Conservation (phyloP, 176 grass and related monocot species). For the Oryza glumipatula region DNA sequence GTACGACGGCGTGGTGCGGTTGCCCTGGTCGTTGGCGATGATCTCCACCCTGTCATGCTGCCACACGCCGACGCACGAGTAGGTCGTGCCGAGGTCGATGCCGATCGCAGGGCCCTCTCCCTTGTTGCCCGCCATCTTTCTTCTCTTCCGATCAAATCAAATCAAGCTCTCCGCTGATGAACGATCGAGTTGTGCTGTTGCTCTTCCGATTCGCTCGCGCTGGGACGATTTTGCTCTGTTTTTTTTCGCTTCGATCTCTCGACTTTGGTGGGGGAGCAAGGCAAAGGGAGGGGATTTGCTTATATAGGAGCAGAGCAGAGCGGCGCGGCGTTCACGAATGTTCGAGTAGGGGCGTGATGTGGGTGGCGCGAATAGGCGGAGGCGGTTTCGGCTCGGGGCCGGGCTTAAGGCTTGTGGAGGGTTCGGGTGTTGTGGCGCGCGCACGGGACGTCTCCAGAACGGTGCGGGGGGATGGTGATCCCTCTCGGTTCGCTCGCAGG, state of each 20-base stretch:
- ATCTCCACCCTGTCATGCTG: slow-evolving; percentile 88
- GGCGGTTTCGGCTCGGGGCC: background rate
- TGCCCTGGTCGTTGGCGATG: slow-evolving; percentile 94
- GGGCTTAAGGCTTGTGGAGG: slow-evolving; percentile 20
- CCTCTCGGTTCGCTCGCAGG: slow-evolving; percentile 30
- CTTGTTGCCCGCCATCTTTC: slow-evolving; percentile 53
- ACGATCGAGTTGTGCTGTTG: background rate
- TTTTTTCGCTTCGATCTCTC: background rate
- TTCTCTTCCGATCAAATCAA: background rate
- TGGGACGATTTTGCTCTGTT: background rate
- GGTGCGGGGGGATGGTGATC: background rate
- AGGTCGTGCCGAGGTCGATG: slow-evolving; percentile 88
- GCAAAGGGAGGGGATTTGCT: background rate
- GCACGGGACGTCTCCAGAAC: slow-evolving; percentile 44
- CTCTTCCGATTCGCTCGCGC: background rate
- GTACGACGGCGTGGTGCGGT: slow-evolving; percentile 87
- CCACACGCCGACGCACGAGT: slow-evolving; percentile 92
- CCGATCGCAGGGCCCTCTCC: slow-evolving; percentile 78
- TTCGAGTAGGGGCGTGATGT: slow-evolving; percentile 35
- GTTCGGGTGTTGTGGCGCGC: slow-evolving; percentile 25
- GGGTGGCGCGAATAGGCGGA: slow-evolving; percentile 6
- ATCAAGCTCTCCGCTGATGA: background rate
- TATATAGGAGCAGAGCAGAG: slow-evolving; percentile 8
- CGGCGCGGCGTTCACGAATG: slow-evolving; percentile 43
- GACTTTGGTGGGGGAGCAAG: background rate